These are phyloP conservation scores for Lomentospora prolificans DNA, from an alignment of 2,329 filamentous ascomycete species.

Conservation along the genomic window DNA sequence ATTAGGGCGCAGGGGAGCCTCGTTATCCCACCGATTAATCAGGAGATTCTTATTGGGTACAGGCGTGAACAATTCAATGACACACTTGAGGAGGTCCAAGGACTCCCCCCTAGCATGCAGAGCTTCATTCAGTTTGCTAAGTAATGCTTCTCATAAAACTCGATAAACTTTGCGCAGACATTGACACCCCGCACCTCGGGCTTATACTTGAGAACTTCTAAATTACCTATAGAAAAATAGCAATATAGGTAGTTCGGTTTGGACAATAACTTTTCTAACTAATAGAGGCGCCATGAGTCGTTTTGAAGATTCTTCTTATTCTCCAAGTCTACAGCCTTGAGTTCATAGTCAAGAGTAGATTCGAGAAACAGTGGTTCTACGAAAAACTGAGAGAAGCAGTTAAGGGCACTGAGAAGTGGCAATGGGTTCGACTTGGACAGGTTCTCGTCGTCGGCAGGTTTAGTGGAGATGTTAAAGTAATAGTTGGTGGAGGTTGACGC, in stretches of 20 bases:
- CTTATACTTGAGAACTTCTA: constrained; percentile 73
- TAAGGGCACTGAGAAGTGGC: constrained; percentile 67
- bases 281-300: constrained; percentile 81
- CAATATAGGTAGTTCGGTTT: constrained; percentile 82
- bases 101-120: constrained; percentile 73
- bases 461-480: constrained; percentile 89
- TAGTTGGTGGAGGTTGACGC: constrained; percentile 92
- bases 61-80: constrained; percentile 69
- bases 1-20: constrained; percentile 37
- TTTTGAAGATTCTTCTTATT: constrained; percentile 97
- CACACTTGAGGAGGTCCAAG: constrained; percentile 74
- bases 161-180: constrained; percentile 83
- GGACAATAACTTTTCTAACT: constrained; percentile 79
- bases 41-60: constrained; percentile 74
- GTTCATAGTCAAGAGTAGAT: constrained; percentile 75
- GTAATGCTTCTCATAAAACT: constrained; percentile 82
- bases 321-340: constrained; percentile 85
- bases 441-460: constrained; percentile 52
- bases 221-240: constrained; percentile 85
- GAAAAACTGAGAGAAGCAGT: constrained; percentile 90
- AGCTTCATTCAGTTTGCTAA: constrained; percentile 92
- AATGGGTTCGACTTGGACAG: constrained; percentile 46
- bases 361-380: constrained; percentile 78
- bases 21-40: constrained; percentile 43
- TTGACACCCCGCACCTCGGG: constrained; percentile 73